phyloP scores from a whole-genome alignment of 768 basidiomycete species.

The Trametes coccinea region DNA sequence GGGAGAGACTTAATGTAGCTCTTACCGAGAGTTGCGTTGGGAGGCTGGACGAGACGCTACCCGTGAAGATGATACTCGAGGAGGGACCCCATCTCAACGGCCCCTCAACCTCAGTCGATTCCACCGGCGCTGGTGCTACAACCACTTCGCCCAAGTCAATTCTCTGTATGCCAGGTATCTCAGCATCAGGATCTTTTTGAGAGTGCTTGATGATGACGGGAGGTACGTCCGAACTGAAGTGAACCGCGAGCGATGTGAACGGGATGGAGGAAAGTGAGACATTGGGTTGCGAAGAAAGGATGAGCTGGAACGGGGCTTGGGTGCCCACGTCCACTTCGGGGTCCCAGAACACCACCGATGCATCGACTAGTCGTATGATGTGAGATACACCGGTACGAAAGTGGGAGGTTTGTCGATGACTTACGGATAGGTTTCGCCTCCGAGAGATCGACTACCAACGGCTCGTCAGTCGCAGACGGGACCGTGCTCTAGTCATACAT shows the following conservation, averaged over 20 bases:
- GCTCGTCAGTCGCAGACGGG: constrained; percentile 55
- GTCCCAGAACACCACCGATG: constrained; percentile 71
- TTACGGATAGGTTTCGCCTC: constrained; percentile 66
- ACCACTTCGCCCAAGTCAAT: constrained; percentile 48
- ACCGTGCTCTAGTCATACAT: constrained; percentile 60
- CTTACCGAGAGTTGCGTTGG: constrained; percentile 59
- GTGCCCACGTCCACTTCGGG: constrained; percentile 60
- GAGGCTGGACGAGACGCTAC: constrained; percentile 51
- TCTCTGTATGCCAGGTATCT: constrained; percentile 35
- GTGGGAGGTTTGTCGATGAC: constrained; percentile 25
- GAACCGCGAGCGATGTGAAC: constrained; percentile 58
- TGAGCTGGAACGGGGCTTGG: constrained; percentile 72
- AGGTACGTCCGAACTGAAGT: constrained; percentile 51
- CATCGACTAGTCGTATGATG: constrained; percentile 51
- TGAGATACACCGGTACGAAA: not conserved
- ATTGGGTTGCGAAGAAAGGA: constrained; percentile 51
- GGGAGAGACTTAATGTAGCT: not conserved
- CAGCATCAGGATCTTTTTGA: constrained; percentile 10
- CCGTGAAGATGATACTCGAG: constrained; percentile 56
- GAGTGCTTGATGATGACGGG: constrained; percentile 56
- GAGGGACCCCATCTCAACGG: constrained; percentile 62
- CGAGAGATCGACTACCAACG: constrained; percentile 61
- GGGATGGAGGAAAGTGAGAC: constrained; percentile 57
- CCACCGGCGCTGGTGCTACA: constrained; percentile 6
- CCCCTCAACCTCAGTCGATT: constrained; percentile 35